Evolutionary conservation across 192 early-diverging fungal species (phyloP), one percentile per base, ranked within the genome.

Genomic region (Umbelopsis isabellina): DNA sequence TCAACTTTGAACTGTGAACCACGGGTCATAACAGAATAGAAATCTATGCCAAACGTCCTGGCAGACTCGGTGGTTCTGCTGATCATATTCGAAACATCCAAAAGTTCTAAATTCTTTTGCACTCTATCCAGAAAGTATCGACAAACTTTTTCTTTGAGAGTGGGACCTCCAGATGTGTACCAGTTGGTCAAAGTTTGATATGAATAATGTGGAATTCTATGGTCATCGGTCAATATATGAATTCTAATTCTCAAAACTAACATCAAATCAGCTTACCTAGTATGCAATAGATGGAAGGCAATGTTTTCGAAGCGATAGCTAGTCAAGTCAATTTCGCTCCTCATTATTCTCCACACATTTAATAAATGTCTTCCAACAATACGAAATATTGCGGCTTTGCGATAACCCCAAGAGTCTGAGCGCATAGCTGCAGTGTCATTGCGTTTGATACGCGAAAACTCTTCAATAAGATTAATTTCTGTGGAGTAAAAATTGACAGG

Each of bases 1-100:
- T 98, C 97, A 5, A 98, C 95, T 64, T 91, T 91, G 75, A 89
- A 95, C 77, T 98, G 97, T 4, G 95, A 97, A 1, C 95, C 95
- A 13, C 97, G 88, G 0, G 89, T 91, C 1, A 98, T 73, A 20
- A 95, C 93, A 18, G 93, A 93, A 66, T 82, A 83, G 55, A 97
- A 94, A 71, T 97, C 92, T 5, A 97, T 91, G 0, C 95, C 97
- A 77, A 92, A 97, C n/a, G 97, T 87, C 55, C 88, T 84, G 2
- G 95, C 93, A 80, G 94, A 94, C 73, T 97, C 94, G 49, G 87
- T 87, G 12, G 85, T 92, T 16, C 91, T 79, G 41, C 78, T 85
- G 21, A 97, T 76, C 11, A 94, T 72, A 41, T 88, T 85, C 0
- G 89, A 85, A 9, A 84, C 83, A 30, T 94, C 88, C 22, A 98